A percentile compares a stretch with the other conserved stretches of the same genome.
Conservation (phyloP, 1,284 basidiomycete genomes). For the Moesziomyces sp. region DNA sequence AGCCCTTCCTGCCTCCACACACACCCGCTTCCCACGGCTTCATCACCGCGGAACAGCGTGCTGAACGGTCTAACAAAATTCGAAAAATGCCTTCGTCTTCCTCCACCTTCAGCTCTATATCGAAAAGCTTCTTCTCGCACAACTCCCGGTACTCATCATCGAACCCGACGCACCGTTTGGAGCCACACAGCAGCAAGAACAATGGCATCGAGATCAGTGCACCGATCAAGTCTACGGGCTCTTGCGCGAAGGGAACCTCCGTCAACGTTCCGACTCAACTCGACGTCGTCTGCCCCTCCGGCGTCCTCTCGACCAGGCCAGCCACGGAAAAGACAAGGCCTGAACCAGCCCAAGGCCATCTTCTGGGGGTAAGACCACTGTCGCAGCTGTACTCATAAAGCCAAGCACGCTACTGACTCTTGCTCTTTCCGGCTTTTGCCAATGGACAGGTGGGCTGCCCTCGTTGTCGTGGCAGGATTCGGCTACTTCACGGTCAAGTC, state of each 20-base stretch:
- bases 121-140: too few relatives aligned
- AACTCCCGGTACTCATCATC: too few relatives aligned
- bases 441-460: conserved; percentile 31
- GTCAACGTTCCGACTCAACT: conserved; percentile 1
- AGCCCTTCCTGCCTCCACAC: conserved; percentile 1
- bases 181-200: background rate
- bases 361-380: conserved; percentile 31
- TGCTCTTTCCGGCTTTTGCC: background rate
- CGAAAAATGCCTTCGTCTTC: background rate
- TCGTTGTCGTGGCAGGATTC: conserved; percentile 41
- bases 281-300: conserved; percentile 1
- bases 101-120: too few relatives aligned
- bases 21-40: background rate
- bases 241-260: background rate
- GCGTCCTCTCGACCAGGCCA: conserved; percentile 1
- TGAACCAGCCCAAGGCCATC: conserved; percentile 43
- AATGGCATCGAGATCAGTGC: background rate
- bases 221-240: background rate
- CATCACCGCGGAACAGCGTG: background rate
- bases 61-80: too few relatives aligned
- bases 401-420: background rate
- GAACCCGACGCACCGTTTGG: too few relatives aligned
- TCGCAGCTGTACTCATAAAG: too few relatives aligned
- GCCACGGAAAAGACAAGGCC: conserved; percentile 21
- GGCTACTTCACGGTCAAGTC: conserved; percentile 50